Percentiles rank a stretch among this genome's conserved stretches.
Conservation (phyloP, 352 stramenopile species). For the Phytopythium litorale region DNA sequence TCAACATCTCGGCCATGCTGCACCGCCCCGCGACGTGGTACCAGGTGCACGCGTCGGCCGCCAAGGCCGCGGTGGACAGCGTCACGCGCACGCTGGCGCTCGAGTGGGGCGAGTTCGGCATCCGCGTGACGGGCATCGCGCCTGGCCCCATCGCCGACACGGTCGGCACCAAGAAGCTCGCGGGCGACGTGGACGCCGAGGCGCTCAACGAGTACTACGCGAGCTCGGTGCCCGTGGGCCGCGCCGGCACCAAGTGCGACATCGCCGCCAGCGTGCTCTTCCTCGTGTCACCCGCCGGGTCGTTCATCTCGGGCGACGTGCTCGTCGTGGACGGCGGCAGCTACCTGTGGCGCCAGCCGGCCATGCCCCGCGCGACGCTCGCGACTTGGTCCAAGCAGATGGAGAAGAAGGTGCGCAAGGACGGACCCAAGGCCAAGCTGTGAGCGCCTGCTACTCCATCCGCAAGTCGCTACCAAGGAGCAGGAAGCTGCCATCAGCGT, state of each 20-base stretch:
- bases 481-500: no score
- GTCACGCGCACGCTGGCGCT: slow-evolving; percentile 93
- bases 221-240: slow-evolving; percentile 59
- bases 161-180: slow-evolving; percentile 92
- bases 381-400: slow-evolving; percentile 73
- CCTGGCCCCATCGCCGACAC: slow-evolving; percentile 95
- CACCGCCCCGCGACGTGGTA: slow-evolving; percentile 92
- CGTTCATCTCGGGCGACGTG: slow-evolving; percentile 80
- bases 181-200: slow-evolving; percentile 39
- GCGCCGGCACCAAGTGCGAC: slow-evolving; percentile 79
- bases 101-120: slow-evolving; percentile 95
- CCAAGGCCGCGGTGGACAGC: slow-evolving; percentile 94
- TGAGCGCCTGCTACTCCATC: slow-evolving; percentile 12
- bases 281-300: slow-evolving; percentile 68
- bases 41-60: slow-evolving; percentile 93
- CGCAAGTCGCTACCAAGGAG: background rate
- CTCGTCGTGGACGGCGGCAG: slow-evolving; percentile 82
- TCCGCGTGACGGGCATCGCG: slow-evolving; percentile 94
- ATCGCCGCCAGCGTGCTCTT: slow-evolving; percentile 83
- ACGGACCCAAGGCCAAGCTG: slow-evolving; percentile 43
- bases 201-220: slow-evolving; percentile 46
- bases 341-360: slow-evolving; percentile 74
- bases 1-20: slow-evolving; percentile 96
- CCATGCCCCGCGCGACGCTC: slow-evolving; percentile 70
- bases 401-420: slow-evolving; percentile 59